Evolutionary conservation across 306 rosid genomes (phyloP).

Genomic region (Phaseolus lunatus): DNA sequence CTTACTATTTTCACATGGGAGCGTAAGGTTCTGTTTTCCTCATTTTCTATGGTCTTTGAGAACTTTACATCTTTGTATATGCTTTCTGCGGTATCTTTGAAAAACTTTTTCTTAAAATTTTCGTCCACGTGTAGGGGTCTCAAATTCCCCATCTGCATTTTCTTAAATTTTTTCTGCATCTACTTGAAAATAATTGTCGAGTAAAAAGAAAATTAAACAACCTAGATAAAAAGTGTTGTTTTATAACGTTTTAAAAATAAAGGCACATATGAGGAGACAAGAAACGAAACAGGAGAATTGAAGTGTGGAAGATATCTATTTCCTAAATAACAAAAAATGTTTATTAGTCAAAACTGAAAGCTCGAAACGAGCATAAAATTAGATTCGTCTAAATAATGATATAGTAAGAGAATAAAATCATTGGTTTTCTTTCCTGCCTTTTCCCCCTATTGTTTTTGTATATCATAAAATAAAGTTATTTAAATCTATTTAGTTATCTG

Average conservation of each 20-base stretch:
- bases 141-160: background rate
- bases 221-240: background rate
- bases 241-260: background rate
- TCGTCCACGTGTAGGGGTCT: conserved; percentile 5
- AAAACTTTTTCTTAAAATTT: conserved; percentile 23
- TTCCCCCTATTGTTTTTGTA: background rate
- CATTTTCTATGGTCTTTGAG: conserved; percentile 31
- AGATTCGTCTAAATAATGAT: background rate
- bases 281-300: background rate
- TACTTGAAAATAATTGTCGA: background rate
- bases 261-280: background rate
- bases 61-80: conserved; percentile 34
- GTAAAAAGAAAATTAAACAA: background rate
- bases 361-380: conserved; percentile 32
- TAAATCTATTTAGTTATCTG: too few species aligned
- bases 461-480: too few species aligned
- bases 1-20: conserved; percentile 59
- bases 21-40: conserved; percentile 40
- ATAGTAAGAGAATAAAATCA: background rate
- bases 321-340: background rate
- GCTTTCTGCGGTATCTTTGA: conserved; percentile 48
- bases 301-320: background rate
- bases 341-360: conserved; percentile 44
- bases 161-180: background rate
- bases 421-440: background rate